Evolutionary conservation across 2,329 filamentous ascomycete genomes (phyloP).

Genomic region (Fusarium sacchari): DNA sequence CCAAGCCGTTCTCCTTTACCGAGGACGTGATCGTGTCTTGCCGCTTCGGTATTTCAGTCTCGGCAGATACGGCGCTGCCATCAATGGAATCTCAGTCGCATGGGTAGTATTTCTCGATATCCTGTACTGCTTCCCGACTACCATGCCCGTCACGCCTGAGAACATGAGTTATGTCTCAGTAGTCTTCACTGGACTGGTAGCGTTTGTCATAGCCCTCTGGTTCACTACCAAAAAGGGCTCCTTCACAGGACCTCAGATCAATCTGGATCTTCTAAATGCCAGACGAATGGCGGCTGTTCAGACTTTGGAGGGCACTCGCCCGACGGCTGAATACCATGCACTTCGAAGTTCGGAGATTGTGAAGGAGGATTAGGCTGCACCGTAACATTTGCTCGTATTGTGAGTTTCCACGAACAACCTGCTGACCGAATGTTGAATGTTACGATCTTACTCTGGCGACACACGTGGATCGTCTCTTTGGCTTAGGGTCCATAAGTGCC

Average conservation of each 20-base stretch:
- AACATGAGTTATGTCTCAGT: constrained; percentile 42
- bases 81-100: constrained; percentile 37
- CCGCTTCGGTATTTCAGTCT: constrained; percentile 41
- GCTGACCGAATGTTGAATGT: not conserved
- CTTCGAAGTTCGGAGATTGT: not conserved
- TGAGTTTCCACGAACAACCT: not conserved
- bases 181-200: constrained; percentile 23
- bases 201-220: constrained; percentile 34
- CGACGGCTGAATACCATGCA: not conserved
- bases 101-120: constrained; percentile 37
- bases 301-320: not conserved
- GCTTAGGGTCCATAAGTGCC: not conserved
- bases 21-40: constrained; percentile 41
- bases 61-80: constrained; percentile 33
- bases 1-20: constrained; percentile 40
- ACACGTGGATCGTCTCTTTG: not conserved
- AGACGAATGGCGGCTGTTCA: constrained; percentile 22
- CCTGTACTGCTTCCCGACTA: constrained; percentile 34
- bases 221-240: constrained; percentile 29
- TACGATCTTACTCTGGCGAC: too few relatives aligned
- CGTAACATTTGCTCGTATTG: not conserved
- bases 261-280: constrained; percentile 26
- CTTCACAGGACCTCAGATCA: constrained; percentile 35
- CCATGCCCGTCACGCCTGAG: constrained; percentile 28
- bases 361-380: not conserved